phyloP scores from a whole-genome alignment of 2,329 filamentous ascomycete species.

The Stachybotrys chartarum region DNA sequence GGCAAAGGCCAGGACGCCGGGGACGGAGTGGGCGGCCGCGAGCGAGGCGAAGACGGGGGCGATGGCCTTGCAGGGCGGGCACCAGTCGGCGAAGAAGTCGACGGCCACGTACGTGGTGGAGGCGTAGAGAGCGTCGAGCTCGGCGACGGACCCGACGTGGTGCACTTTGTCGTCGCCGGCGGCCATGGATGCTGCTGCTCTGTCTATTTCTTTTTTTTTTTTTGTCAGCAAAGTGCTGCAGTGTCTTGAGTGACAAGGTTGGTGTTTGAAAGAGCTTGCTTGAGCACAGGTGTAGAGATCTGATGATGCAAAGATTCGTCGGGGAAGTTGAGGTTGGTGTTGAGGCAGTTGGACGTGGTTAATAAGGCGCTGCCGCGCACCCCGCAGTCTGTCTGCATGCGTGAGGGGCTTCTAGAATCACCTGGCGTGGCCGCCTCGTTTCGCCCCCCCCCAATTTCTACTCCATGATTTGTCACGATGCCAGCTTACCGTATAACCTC shows the following conservation, averaged over 20 bases:
- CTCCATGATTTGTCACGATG: background rate
- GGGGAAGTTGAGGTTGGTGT: no score
- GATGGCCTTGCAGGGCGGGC: constrained; percentile 86
- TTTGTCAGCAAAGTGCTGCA: no score
- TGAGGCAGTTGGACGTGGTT: no score
- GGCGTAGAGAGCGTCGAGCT: constrained; percentile 17
- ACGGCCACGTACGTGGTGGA: constrained; percentile 58
- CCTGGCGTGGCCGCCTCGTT: background rate
- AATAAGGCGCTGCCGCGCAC: no score
- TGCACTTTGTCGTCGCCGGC: constrained; percentile 20
- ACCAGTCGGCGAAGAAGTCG: constrained; percentile 85
- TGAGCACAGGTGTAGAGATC: no score
- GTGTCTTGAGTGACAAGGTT: no score
- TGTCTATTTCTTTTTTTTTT: no score
- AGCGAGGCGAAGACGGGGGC: constrained; percentile 53
- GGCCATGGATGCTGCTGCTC: background rate
- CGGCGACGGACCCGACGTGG: constrained; percentile 18
- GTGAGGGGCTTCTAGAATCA: background rate
- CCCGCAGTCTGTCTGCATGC: no score
- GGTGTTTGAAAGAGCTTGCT: no score
- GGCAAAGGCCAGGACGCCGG: constrained; percentile 61
- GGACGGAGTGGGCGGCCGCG: constrained; percentile 10
- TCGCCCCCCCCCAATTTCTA: background rate
- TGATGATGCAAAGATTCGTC: no score
- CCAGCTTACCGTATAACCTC: background rate